A percentile compares a stretch with the other conserved stretches of the same genome.
phyloP scores from a whole-genome alignment of 164 flowering plant species.

The Brasenia schreberi region DNA sequence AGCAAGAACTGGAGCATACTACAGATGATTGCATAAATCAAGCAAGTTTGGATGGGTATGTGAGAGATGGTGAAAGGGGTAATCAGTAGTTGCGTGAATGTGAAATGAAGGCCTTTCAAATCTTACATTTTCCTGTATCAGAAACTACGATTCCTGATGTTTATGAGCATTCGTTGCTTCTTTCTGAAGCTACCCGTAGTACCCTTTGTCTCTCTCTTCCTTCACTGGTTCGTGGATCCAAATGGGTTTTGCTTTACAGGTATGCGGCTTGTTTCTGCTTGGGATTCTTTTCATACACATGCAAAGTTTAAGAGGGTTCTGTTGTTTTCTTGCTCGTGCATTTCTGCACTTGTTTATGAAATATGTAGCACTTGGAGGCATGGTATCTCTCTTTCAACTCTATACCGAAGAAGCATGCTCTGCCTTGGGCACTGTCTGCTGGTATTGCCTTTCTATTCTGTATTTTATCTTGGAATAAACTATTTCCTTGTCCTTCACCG shows the following conservation, averaged over 20 bases:
- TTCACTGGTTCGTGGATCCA: conserved; percentile 61
- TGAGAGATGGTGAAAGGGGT: no score
- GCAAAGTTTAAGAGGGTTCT: background rate
- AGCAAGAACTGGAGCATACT: conserved; percentile 20
- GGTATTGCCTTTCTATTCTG: conserved; percentile 26
- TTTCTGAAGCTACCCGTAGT: conserved; percentile 48
- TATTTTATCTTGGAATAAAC: no score
- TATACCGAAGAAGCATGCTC: conserved; percentile 83
- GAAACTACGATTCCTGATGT: conserved; percentile 26
- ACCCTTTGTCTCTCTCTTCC: conserved; percentile 68
- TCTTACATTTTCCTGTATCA: no score
- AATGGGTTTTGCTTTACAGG: conserved; percentile 92
- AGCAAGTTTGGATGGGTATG: no score
- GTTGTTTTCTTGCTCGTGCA: background rate
- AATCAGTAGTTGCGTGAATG: no score
- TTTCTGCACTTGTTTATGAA: background rate
- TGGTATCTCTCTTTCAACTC: conserved; percentile 87
- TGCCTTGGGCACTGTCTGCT: conserved; percentile 86
- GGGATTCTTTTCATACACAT: no score
- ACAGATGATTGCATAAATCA: conserved; percentile 24
- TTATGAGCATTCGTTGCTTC: conserved; percentile 80
- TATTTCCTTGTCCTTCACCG: no score
- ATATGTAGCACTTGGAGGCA: conserved; percentile 90
- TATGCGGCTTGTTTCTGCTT: conserved; percentile 3
- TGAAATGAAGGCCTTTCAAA: no score